These are phyloP conservation scores for Wallemia ichthyophaga DNA, from an alignment of 1,284 basidiomycete species.

Conservation along the genomic window DNA sequence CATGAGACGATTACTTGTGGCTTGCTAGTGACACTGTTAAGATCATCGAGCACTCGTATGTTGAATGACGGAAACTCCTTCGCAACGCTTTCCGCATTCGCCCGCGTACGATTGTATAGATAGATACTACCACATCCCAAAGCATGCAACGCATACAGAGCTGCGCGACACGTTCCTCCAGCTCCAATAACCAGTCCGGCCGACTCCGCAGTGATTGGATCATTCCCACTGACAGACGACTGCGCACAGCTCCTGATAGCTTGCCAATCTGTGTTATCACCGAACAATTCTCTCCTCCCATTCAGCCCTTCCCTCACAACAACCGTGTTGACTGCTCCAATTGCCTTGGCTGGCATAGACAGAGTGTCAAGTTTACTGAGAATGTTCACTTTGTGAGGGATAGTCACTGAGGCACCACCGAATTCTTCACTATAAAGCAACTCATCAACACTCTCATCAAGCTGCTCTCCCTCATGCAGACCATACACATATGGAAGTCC, in stretches of 20 bases:
- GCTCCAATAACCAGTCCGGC: slow-evolving; percentile 60
- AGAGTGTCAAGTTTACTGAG: slow-evolving; percentile 46
- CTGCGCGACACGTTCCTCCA: slow-evolving; percentile 71
- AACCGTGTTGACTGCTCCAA: slow-evolving; percentile 81
- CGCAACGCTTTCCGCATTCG: slow-evolving; percentile 37
- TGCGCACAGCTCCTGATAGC: slow-evolving; percentile 34
- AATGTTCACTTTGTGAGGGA: slow-evolving; percentile 67
- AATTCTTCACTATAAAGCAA: slow-evolving; percentile 39
- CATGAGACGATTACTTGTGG: slow-evolving; percentile 56
- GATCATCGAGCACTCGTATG: slow-evolving; percentile 28
- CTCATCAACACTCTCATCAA: slow-evolving; percentile 34
- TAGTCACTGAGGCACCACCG: slow-evolving; percentile 85
- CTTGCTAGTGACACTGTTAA: slow-evolving; percentile 26
- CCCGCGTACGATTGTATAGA: slow-evolving; percentile 49
- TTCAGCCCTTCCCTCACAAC: slow-evolving; percentile 24
- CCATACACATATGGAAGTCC: slow-evolving; percentile 56
- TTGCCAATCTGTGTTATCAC: slow-evolving; percentile 82
- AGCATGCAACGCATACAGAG: slow-evolving; percentile 52
- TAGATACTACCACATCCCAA: slow-evolving; percentile 40
- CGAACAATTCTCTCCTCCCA: slow-evolving; percentile 28
- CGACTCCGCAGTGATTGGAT: slow-evolving; percentile 13
- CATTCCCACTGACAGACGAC: slow-evolving; percentile 14
- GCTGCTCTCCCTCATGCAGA: slow-evolving; percentile 37
- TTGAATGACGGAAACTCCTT: slow-evolving; percentile 33
- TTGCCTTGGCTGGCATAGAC: slow-evolving; percentile 43